phyloP scores from a whole-genome alignment of 106 monocot species.

The Posidonia australis region DNA sequence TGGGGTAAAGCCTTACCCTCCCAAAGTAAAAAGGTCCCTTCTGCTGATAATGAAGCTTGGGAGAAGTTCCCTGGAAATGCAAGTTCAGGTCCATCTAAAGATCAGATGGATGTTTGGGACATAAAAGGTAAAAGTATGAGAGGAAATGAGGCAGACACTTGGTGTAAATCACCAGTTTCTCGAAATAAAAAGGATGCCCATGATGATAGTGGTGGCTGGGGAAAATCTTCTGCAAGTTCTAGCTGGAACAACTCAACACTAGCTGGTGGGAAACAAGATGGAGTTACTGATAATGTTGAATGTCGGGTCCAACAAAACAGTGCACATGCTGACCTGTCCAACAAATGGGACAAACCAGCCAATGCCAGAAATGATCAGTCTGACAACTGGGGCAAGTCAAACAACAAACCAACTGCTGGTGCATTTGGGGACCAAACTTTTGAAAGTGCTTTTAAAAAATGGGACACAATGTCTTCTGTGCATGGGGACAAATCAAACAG shows the following conservation, averaged over 20 bases:
- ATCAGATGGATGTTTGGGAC: conserved; percentile 1
- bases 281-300: background rate
- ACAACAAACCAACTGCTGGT: background rate
- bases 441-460: background rate
- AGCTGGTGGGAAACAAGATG: background rate
- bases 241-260: background rate
- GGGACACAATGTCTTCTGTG: background rate
- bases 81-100: background rate
- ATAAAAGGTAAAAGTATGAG: background rate
- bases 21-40: background rate
- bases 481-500: background rate
- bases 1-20: conserved; percentile 1
- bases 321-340: background rate
- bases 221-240: background rate
- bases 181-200: background rate
- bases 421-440: background rate
- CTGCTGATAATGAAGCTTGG: background rate
- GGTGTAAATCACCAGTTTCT: background rate
- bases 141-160: background rate
- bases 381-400: conserved; percentile 5
- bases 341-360: conserved; percentile 1
- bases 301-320: background rate
- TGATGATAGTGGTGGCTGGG: conserved; percentile 2
- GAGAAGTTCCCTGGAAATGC: background rate
- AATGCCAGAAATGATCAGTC: background rate